Evolutionary conservation across 2,329 filamentous ascomycete species (phyloP), one percentile per base, ranked within the genome.

Genomic region (Cercospora janseana): DNA sequence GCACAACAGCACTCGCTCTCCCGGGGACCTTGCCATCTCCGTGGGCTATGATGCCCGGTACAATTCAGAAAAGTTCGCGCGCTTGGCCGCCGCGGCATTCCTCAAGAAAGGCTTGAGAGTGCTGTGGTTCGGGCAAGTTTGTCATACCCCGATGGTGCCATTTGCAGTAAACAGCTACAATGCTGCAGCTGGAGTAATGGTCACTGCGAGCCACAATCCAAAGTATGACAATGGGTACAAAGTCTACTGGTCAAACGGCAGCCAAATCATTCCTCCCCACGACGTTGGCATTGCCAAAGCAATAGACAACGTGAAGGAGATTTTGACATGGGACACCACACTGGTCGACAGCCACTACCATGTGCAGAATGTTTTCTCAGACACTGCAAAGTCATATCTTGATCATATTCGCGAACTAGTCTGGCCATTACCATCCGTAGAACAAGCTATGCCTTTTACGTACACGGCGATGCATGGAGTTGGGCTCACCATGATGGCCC

Each of bases 151-250:
- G 2, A 69, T 83, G 43, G 80, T 85, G 6, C 79, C 82, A 1
- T 85, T 83, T 63, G 76, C 77, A 3, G 77, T 85, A 24, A 72
- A 70, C 5, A 66, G 76, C 47, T 70, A 80, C 47, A 66, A 70
- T 28, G 79, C 81, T 24, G 75, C 72, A 3, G 81, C 79, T 34
- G 82, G 82, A 15, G 71, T 85, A 23, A 85, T 85, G 81, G 75
- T 85, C 28, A 85, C 82, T 10, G 82, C 82, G 24, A 83, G 79
- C 60, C 81, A 83, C 65, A 85, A 85, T 58, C 81, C 81, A 10
- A 77, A 79, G 37, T 71, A 77, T 58, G 81, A 85, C 62, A 85
- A 85, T 61, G 82, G 82, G 15, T 85, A 85, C 68, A 85, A 85
- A 68, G 82, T 85, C 6, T 85, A 85, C 68, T 83, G 79, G 71